These are phyloP conservation scores for Pseudogymnoascus sp. DNA, from an alignment of 2,329 filamentous ascomycete species.

Conservation along the genomic window DNA sequence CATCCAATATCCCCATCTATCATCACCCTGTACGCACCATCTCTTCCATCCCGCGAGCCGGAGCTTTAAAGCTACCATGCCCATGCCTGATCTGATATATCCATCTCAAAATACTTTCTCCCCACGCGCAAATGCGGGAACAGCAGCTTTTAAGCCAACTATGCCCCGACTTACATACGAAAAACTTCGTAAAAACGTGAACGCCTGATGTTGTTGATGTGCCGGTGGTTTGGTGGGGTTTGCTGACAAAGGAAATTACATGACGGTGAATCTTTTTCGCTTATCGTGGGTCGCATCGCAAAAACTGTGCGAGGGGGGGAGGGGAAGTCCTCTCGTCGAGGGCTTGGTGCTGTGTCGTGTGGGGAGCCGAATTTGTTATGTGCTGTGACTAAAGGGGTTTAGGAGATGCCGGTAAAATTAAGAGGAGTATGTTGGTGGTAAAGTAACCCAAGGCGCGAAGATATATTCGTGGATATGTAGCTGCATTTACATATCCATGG, in stretches of 20 bases:
- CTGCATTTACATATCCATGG: conserved; percentile 64
- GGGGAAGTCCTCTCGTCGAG: conserved; percentile 18
- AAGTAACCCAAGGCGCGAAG: conserved; percentile 8
- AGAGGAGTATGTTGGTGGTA: conserved; percentile 15
- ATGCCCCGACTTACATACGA: conserved; percentile 17
- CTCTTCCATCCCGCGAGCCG: neutral
- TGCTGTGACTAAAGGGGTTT: conserved; percentile 18
- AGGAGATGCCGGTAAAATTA: conserved; percentile 15
- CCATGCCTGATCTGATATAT: neutral
- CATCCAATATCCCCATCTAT: neutral
- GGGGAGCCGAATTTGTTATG: conserved; percentile 8
- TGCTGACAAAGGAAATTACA: conserved; percentile 27
- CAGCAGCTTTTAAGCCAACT: conserved; percentile 17
- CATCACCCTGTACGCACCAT: neutral
- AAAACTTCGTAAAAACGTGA: conserved; percentile 16
- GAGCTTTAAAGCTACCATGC: conserved; percentile 16
- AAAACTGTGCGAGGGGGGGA: conserved; percentile 16
- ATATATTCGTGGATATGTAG: neutral
- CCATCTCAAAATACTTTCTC: conserved; percentile 1
- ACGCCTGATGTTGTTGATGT: conserved; percentile 25
- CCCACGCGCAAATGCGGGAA: neutral
- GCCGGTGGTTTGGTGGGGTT: conserved; percentile 19
- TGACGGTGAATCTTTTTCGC: conserved; percentile 32
- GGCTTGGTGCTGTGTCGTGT: conserved; percentile 13
- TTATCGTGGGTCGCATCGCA: conserved; percentile 29